A percentile compares a stretch with the other conserved stretches of the same genome.
These are phyloP conservation scores for Pycnococcus provasolii DNA, from an alignment of 139 green algal genomes.

Conservation along the genomic window DNA sequence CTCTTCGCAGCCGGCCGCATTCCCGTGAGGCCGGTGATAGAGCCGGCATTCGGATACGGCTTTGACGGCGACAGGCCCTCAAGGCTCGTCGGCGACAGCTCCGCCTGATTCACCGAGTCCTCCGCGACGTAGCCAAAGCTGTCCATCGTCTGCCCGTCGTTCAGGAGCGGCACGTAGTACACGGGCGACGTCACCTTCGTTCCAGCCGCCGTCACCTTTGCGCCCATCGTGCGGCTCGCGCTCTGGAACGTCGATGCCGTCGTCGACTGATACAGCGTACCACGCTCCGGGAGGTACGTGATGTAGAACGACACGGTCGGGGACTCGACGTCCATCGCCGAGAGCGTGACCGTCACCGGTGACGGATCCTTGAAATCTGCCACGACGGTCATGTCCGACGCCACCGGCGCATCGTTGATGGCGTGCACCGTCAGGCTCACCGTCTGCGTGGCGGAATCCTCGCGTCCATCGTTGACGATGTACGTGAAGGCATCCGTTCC, in stretches of 20 bases:
- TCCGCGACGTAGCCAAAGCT: conserved; percentile 7
- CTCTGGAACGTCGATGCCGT: background rate
- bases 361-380: background rate
- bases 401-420: conserved; percentile 3
- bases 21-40: too few relatives aligned
- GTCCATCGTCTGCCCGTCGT: background rate
- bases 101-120: background rate
- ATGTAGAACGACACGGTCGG: background rate
- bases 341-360: background rate
- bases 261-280: conserved; percentile 4
- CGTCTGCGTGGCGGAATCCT: background rate
- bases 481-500: conserved; percentile 3
- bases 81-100: background rate
- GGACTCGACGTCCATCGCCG: background rate
- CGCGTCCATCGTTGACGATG: background rate
- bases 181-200: background rate
- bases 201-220: background rate
- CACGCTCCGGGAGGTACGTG: conserved; percentile 3
- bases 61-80: too few relatives aligned
- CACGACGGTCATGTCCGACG: background rate
- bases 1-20: too few relatives aligned
- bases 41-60: background rate
- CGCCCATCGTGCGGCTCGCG: background rate
- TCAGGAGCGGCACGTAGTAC: conserved; percentile 4
- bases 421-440: background rate